Base-by-base conservation (phyloP, 345 rosid species). In the Erysimum cheiranthoides region DNA sequence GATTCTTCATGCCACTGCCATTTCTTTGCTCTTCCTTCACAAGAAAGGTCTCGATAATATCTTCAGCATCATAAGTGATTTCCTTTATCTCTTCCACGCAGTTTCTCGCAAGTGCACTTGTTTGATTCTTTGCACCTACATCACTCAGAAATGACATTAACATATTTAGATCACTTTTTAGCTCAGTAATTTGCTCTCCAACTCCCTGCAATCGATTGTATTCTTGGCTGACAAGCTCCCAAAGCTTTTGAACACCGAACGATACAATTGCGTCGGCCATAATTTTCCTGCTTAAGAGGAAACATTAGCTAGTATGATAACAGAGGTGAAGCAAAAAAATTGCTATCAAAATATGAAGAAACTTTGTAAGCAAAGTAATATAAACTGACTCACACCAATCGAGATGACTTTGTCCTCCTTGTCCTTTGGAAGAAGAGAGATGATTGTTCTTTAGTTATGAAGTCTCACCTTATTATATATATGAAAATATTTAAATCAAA, bases 131-230 rank as follows among this genome's bases (percentile, higher is more conserved):
- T 6, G 75, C 67, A 49, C 70, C 79, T 0, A 71, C 77, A 52
- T 81, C 84, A 59, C 40, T 40, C 30, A 73, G 43, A 47, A 81
- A 81, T 42, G 70, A 70, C 5, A 50, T 70, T 71, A 81, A 61
- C 61, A 71, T 36, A 12, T 30, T 16, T 4, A 81, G 61, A 14
- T 77, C 79, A 16, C 46, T 36, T 36, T 57, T 70, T 14, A 79
- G 16, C 69, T 47, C 59, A 5, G 18, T 4, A 18, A 73, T 13
- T 51, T 77, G 50, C 10, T 53, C 65, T 30, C 54, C 21, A 8
- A 79, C 58, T 39, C 59, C 80, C 6, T 28, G 25, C 1, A 53
- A 3, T 9, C 40, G 30, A 8, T 18, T 30, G 1, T 35, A 12
- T 52, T 68, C 73, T 16, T 31, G 73, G 21, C 16, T 45, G 5